These are phyloP conservation scores for Hirsutella minnesotensis DNA, from an alignment of 2,329 filamentous ascomycete species.

Conservation along the genomic window DNA sequence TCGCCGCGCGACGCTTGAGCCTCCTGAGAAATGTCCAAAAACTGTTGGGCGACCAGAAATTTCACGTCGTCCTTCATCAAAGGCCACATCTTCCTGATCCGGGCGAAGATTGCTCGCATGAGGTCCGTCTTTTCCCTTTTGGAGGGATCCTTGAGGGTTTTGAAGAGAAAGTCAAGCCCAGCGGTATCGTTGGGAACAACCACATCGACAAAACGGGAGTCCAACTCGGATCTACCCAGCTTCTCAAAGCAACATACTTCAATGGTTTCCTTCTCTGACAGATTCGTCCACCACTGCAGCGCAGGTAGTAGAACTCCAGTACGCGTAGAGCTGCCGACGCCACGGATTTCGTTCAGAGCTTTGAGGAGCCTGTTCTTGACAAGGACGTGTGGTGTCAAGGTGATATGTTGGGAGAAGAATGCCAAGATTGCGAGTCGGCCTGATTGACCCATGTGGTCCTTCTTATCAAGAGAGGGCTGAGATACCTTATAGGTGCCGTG, in stretches of 20 bases:
- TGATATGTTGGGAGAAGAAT: conserved; percentile 63
- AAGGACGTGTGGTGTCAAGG: conserved; percentile 53
- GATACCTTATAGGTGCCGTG: conserved; percentile 26
- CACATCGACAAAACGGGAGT: conserved; percentile 35
- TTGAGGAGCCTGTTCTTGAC: conserved; percentile 64
- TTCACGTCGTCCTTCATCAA: conserved; percentile 54
- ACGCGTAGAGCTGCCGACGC: conserved; percentile 56
- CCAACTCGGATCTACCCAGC: conserved; percentile 27
- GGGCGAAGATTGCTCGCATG: conserved; percentile 52
- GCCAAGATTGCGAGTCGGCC: conserved; percentile 53
- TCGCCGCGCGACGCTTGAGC: conserved; percentile 19
- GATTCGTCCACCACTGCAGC: conserved; percentile 54
- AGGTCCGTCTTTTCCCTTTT: conserved; percentile 36
- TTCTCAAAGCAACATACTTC: conserved; percentile 27
- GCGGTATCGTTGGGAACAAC: conserved; percentile 40
- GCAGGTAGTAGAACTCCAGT: conserved; percentile 67
- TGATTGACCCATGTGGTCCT: conserved; percentile 44
- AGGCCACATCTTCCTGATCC: conserved; percentile 61
- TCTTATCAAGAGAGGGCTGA: conserved; percentile 33
- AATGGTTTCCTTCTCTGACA: conserved; percentile 38
- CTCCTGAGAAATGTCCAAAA: conserved; percentile 50
- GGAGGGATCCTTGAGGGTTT: conserved; percentile 29
- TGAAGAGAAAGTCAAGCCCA: conserved; percentile 40
- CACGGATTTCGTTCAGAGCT: conserved; percentile 60
- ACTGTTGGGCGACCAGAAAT: conserved; percentile 44